Base-by-base conservation (phyloP, 768 basidiomycete species). In the Tulasnella sp. region DNA sequence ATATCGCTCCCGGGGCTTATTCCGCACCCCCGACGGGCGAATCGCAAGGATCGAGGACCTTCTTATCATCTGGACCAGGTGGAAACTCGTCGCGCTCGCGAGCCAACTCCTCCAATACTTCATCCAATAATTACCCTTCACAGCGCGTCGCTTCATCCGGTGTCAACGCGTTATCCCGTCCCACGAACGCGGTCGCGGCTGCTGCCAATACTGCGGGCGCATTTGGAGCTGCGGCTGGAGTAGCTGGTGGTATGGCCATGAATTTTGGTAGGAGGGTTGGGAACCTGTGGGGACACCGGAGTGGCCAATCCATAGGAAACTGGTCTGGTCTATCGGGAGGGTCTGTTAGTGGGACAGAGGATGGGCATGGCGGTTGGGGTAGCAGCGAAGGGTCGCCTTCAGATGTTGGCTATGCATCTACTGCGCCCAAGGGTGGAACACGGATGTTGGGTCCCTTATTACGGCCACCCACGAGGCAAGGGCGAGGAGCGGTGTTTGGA, bases 401-500 rank as follows among this genome's bases (percentile, higher is more conserved):
- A 2, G 38, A 45, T 17, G 44, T 19, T 21, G 58, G 32, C 5
- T 17, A 17, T 15, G 34, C 30, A 38, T 21, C 19, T 10, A 56
- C 26, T 38, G 24, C 44, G 9, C 23, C 29, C 13, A 61, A 26
- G 11, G 52, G 58, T 17, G 58, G 44, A 29, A 56, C 42, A 42
- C 34, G 55, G 43, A 10, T 59, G 42, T 55, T 61, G 53, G 50
- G 61, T 10, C 61, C 56, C 23, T 34, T 58, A 45, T 26, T 58
- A 13, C 29, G 52, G n/a, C 44, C 54, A 23, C 54, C 55, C n/a
- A 21, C 49, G 21, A 34, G 42, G 58, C 30, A 44, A 21, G n/a
- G 21, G 7, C 47, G 38, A 30, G 81, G 83, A 1, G 65, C 84
- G 34, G 83, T 91, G 43, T 92, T 92, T 69, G 82, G 81, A 17